Percentiles rank a stretch among this genome's conserved stretches.
These are phyloP conservation scores for Evansstolkia leycettana DNA, from an alignment of 495 filamentous ascomycete genomes.

Conservation along the genomic window DNA sequence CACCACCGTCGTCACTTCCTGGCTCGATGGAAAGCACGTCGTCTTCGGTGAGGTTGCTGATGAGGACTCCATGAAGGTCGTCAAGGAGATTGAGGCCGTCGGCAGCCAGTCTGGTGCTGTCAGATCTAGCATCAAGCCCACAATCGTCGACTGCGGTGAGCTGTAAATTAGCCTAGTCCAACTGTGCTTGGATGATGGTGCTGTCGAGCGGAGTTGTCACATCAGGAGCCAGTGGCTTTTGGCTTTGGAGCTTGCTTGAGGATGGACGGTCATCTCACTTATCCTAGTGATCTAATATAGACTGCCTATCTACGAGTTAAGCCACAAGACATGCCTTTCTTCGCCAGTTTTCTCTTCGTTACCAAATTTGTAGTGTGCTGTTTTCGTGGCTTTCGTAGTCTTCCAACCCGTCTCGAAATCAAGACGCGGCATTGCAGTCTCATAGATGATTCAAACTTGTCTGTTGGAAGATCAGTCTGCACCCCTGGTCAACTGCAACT, in stretches of 20 bases:
- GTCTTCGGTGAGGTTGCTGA: slow-evolving; percentile 91
- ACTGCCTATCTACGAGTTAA: slow-evolving; percentile 5
- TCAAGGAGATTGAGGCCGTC: slow-evolving; percentile 62
- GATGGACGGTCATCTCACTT: slow-evolving; percentile 3
- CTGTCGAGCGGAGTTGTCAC: too few relatives aligned
- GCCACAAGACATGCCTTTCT: neutral
- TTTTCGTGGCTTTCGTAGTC: too few relatives aligned
- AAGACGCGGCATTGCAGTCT: too few relatives aligned
- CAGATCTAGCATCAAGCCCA: slow-evolving; percentile 50
- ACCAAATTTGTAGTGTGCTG: slow-evolving; percentile 13
- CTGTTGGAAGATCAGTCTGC: too few relatives aligned
- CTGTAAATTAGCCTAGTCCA: slow-evolving; percentile 23
- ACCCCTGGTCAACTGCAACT: too few relatives aligned
- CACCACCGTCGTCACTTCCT: slow-evolving; percentile 82
- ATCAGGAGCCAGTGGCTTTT: too few relatives aligned
- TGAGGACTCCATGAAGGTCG: slow-evolving; percentile 45
- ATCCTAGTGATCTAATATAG: slow-evolving; percentile 15
- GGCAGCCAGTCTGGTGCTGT: slow-evolving; percentile 51
- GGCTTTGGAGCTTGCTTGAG: too few relatives aligned
- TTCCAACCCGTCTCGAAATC: too few relatives aligned
- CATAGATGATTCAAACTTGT: too few relatives aligned
- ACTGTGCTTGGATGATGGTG: too few relatives aligned
- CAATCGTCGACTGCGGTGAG: slow-evolving; percentile 50
- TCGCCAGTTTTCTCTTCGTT: neutral
- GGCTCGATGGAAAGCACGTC: slow-evolving; percentile 95